Base-by-base conservation (phyloP, 106 monocot species). In the Xerophyta viscosa region DNA sequence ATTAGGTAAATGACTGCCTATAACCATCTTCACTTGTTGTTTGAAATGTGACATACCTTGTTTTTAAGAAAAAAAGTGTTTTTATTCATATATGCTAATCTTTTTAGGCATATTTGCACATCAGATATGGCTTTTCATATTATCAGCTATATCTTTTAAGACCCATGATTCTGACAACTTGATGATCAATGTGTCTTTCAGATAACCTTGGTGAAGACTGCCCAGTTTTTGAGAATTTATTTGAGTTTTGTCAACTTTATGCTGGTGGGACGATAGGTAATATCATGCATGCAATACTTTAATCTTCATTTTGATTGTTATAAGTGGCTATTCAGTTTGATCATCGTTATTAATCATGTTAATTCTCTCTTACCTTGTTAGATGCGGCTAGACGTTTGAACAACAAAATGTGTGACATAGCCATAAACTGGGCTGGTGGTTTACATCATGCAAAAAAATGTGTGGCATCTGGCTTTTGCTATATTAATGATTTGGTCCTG, bases 201-300 rank as follows among this genome's bases (percentile, higher is more conserved):
- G 93, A 88, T 69, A 88, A 85, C 64, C 81, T 96, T 30, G 84
- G 88, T 47, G 94, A 84, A 78, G 96, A 96, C 52, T 96, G 89
- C 62, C 96, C 96, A 51, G 89, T 96, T 14, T 96, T 96, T 61
- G 96, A 96, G n/a, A 82, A 96, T 52, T 27, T 96, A 44, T 96
- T 96, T 56, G 96, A 96, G 63, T 96, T 96, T 59, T 96, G 96
- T 72, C 96, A 96, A 81, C 73, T 96, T 41, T 96, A 96, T 71
- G 89, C 89, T 68, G 96, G 96, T 56, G 96, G 88, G 18, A 96
- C 96, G 44, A 61, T 96, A 75, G 96, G 96, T 85, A 71, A 73
- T 21, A 4, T 46, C 2, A 25, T 27, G 2, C 20, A 24, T 36
- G 15, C 20, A 27, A 6, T 36, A 5, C 11, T 66, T 33, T 31